phyloP scores from a whole-genome alignment of 768 basidiomycete genomes.

The Psilocybe tampanensis region DNA sequence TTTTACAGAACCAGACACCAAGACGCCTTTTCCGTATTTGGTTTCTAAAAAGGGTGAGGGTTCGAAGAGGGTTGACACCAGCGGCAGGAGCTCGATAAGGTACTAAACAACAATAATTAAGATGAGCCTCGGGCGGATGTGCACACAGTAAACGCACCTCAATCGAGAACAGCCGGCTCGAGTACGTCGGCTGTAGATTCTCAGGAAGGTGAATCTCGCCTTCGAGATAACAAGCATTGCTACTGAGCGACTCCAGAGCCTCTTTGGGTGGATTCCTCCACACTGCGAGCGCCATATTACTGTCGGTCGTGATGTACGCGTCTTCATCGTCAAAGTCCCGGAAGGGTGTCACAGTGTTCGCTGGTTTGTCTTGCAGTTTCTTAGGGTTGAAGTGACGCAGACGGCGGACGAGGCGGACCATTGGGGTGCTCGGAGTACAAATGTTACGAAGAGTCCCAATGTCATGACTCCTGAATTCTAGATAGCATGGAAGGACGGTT shows the following conservation, averaged over 20 bases:
- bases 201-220: slow-evolving; percentile 12
- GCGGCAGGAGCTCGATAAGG: slow-evolving; percentile 7
- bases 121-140: too few species aligned
- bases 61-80: slow-evolving; percentile 2
- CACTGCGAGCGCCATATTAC: slow-evolving; percentile 1
- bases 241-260: background rate
- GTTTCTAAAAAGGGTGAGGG: background rate
- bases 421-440: background rate
- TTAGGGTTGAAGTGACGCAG: background rate
- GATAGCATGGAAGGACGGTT: slow-evolving; percentile 8
- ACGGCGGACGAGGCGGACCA: slow-evolving; percentile 6
- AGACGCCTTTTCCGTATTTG: background rate
- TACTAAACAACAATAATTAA: background rate
- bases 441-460: background rate
- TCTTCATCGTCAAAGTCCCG: background rate
- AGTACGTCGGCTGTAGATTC: slow-evolving; percentile 7
- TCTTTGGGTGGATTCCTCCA: slow-evolving; percentile 10
- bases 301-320: background rate
- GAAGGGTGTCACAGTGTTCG: background rate
- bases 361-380: background rate
- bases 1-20: background rate
- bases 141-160: too few species aligned
- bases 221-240: slow-evolving; percentile 1
- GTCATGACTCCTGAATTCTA: slow-evolving; percentile 3
- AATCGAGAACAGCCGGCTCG: slow-evolving; percentile 3